Evolutionary conservation across 768 basidiomycete genomes (phyloP).

Genomic region (Macrolepiota albuminosa): DNA sequence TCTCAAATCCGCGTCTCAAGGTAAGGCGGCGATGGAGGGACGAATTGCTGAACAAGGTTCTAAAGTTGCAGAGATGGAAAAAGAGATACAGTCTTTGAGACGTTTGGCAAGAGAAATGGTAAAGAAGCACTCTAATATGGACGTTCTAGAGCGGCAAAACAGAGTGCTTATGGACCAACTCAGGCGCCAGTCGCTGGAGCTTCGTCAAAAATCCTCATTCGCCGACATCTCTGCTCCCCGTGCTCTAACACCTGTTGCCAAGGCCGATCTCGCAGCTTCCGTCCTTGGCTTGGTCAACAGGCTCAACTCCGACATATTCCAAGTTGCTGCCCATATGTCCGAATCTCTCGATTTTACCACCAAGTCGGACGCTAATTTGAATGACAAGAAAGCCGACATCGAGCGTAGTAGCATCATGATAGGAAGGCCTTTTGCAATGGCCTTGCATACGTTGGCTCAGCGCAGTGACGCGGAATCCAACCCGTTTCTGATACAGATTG

Average conservation of each 20-base stretch:
- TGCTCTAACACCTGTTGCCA: not conserved
- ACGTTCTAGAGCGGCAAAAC: conserved; percentile 25
- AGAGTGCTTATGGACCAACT: conserved; percentile 30
- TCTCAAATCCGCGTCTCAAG: not conserved
- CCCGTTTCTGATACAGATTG: not conserved
- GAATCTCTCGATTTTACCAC: conserved; percentile 18
- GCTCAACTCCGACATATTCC: conserved; percentile 37
- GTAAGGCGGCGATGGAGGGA: not conserved
- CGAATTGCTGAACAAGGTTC: not conserved
- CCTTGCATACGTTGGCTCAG: not conserved
- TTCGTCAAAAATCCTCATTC: conserved; percentile 14
- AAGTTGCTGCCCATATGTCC: conserved; percentile 34
- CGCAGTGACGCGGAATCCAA: not conserved
- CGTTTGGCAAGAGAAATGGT: conserved; percentile 1
- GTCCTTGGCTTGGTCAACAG: conserved; percentile 21
- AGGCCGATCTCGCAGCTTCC: conserved; percentile 6
- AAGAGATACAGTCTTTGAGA: conserved; percentile 12
- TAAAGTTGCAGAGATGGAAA: conserved; percentile 10
- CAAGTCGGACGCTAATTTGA: not conserved
- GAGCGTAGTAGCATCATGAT: not conserved
- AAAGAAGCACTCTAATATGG: conserved; percentile 16
- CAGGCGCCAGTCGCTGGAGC: conserved; percentile 26
- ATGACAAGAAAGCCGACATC: not conserved
- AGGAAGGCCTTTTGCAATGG: not conserved
- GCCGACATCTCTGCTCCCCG: not conserved